Conservation (phyloP, 148 eudicot species). For the Talinum fruticosum region DNA sequence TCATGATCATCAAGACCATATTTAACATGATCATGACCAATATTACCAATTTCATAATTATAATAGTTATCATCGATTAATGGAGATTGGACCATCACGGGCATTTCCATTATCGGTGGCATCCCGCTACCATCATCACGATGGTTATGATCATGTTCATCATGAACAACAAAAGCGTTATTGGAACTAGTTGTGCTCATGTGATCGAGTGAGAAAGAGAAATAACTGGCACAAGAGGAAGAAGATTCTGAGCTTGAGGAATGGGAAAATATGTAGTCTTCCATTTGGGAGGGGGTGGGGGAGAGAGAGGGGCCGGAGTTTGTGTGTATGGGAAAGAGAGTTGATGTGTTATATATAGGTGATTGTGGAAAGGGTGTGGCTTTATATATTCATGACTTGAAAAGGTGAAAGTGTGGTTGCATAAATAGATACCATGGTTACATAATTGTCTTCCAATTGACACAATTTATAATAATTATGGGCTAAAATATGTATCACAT, state of each 20-base stretch:
- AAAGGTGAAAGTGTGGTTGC: no score
- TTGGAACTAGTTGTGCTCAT: no score
- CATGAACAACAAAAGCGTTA: not conserved
- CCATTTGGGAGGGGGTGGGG: not conserved
- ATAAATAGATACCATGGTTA: no score
- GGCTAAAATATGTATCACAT: no score
- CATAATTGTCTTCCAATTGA: no score
- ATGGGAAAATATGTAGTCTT: conserved; percentile 23
- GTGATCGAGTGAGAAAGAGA: conserved; percentile 19
- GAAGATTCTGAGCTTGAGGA: conserved; percentile 27
- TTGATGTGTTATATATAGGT: not conserved
- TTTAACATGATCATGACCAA: not conserved
- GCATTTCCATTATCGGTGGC: not conserved
- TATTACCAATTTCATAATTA: not conserved
- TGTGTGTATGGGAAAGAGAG: not conserved
- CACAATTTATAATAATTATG: no score
- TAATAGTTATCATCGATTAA: not conserved
- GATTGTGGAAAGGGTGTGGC: not conserved
- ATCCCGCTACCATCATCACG: not conserved
- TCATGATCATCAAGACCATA: not conserved
- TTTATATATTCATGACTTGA: no score
- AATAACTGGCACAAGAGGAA: conserved; percentile 18
- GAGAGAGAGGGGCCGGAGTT: no score
- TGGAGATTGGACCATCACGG: not conserved
- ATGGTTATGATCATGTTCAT: no score